These are phyloP conservation scores for Magnusiomyces suaveolens DNA, from an alignment of 1,139 yeast genomes.

Conservation along the genomic window DNA sequence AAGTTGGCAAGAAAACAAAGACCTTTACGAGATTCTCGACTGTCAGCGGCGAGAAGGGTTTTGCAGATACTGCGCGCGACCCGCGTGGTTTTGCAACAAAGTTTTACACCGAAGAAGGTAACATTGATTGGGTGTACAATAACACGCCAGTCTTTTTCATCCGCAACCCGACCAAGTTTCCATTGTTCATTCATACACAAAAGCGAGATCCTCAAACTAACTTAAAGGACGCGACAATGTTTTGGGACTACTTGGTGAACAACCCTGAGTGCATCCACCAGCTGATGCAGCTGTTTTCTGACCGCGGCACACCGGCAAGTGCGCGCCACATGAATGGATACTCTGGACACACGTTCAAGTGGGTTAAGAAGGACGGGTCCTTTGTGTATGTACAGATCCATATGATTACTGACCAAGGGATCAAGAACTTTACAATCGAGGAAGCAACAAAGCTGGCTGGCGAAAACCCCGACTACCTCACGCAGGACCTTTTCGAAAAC, in stretches of 20 bases:
- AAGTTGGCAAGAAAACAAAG: constrained; percentile 67
- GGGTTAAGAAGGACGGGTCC: constrained; percentile 54
- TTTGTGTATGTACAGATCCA: constrained; percentile 62
- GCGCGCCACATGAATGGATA: constrained; percentile 63
- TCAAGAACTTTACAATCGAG: constrained; percentile 46
- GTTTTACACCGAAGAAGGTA: constrained; percentile 81
- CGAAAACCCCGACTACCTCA: constrained; percentile 53
- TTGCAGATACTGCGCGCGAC: constrained; percentile 81
- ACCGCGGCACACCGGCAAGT: constrained; percentile 63
- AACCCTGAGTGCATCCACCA: constrained; percentile 60
- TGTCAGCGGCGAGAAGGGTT: constrained; percentile 81
- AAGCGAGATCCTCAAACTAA: constrained; percentile 80
- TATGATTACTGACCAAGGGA: constrained; percentile 52
- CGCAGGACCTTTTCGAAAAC: constrained; percentile 47
- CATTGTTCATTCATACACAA: constrained; percentile 82
- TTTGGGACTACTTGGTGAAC: constrained; percentile 60
- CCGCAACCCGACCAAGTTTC: constrained; percentile 81
- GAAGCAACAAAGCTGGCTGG: constrained; percentile 51
- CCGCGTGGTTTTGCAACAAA: constrained; percentile 83
- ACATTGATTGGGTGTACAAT: constrained; percentile 80
- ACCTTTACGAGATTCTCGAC: constrained; percentile 74
- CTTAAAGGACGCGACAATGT: constrained; percentile 59
- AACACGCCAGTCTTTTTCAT: constrained; percentile 84
- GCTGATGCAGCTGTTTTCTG: constrained; percentile 53
- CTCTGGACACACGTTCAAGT: constrained; percentile 69